Percentiles rank a stretch among this genome's conserved stretches.
These are phyloP conservation scores for Heritiera littoralis DNA, from an alignment of 345 rosid genomes.

Conservation along the genomic window DNA sequence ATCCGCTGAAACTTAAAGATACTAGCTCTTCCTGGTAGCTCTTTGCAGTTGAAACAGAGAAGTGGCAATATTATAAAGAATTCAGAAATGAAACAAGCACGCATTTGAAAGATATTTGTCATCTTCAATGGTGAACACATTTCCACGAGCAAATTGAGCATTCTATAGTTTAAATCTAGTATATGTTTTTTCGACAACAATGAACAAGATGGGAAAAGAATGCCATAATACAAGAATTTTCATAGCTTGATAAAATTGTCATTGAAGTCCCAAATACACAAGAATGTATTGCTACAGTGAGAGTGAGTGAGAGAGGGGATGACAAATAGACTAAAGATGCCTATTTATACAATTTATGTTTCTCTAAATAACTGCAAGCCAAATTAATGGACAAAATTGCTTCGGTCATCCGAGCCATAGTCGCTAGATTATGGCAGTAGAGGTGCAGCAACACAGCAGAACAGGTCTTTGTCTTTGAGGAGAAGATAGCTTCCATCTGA, in stretches of 20 bases:
- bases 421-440: slow-evolving; percentile 76
- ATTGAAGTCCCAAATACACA: neutral
- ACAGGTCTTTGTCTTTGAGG: slow-evolving; percentile 87
- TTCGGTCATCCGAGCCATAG: slow-evolving; percentile 83
- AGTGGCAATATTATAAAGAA: neutral
- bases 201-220: neutral
- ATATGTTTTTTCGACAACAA: neutral
- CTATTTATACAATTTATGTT: slow-evolving; percentile 13
- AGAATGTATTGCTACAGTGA: neutral
- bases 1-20: neutral
- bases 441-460: slow-evolving; percentile 80
- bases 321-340: neutral
- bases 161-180: too few relatives aligned
- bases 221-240: neutral
- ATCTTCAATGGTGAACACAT: neutral
- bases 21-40: neutral
- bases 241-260: neutral
- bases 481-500: slow-evolving; percentile 87
- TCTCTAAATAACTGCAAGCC: neutral
- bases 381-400: neutral
- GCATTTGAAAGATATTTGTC: neutral
- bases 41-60: neutral
- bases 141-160: neutral
- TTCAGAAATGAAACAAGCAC: neutral
- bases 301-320: neutral